Percentiles rank a stretch among this genome's conserved stretches.
Conservation (phyloP, 2,329 filamentous ascomycete genomes). For the Aspergillus ochraceus region DNA sequence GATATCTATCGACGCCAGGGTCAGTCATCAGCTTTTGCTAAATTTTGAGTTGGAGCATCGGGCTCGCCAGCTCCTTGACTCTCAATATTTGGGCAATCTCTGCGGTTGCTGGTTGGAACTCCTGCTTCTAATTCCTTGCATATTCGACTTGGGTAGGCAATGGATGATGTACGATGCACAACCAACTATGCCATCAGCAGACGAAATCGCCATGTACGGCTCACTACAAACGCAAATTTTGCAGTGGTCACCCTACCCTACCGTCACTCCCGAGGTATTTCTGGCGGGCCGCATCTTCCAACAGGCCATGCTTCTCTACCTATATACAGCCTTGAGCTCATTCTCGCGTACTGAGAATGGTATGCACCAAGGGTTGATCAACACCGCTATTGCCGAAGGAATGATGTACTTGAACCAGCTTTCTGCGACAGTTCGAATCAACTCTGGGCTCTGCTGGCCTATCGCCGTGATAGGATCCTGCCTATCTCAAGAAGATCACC, state of each 20-base stretch:
- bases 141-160: constrained; percentile 36
- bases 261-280: constrained; percentile 38
- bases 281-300: constrained; percentile 48
- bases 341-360: constrained; percentile 26
- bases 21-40: constrained; percentile 29
- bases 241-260: constrained; percentile 39
- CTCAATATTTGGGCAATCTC: constrained; percentile 31
- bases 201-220: constrained; percentile 47
- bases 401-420: constrained; percentile 27
- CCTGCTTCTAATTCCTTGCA: constrained; percentile 30
- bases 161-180: constrained; percentile 31
- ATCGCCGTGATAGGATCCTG: constrained; percentile 34
- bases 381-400: constrained; percentile 26
- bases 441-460: constrained; percentile 38
- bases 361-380: constrained; percentile 28
- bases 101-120: constrained; percentile 34
- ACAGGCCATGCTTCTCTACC: constrained; percentile 47
- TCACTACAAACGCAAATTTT: constrained; percentile 46
- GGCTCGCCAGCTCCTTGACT: constrained; percentile 27
- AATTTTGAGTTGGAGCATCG: constrained; percentile 47
- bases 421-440: constrained; percentile 27
- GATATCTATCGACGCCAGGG: constrained; percentile 43
- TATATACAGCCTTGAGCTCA: constrained; percentile 32
- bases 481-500: constrained; percentile 20
- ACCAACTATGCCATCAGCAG: constrained; percentile 31